Evolutionary conservation across 192 early-diverging fungal genomes (phyloP).

Genomic region (Allomyces macrogynus): DNA sequence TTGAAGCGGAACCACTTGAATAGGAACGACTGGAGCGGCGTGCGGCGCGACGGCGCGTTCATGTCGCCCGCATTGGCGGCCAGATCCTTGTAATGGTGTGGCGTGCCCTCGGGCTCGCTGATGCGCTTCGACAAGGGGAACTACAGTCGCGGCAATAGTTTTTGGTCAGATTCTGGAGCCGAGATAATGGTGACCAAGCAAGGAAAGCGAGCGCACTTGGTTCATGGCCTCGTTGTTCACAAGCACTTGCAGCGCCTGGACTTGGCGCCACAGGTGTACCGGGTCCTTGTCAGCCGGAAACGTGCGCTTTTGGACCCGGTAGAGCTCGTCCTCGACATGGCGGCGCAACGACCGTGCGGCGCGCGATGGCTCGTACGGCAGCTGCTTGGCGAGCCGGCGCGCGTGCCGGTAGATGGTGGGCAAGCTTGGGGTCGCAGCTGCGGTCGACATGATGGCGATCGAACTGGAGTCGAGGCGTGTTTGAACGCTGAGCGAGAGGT

Average conservation of each 20-base stretch:
- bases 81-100: background rate
- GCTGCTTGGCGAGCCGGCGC: background rate
- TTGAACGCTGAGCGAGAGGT: too few relatives aligned
- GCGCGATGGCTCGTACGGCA: background rate
- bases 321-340: background rate
- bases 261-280: background rate
- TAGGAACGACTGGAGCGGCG: background rate
- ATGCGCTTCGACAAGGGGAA: background rate
- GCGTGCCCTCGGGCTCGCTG: background rate
- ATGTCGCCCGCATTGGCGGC: background rate
- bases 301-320: background rate
- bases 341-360: background rate
- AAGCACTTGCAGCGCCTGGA: background rate
- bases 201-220: background rate
- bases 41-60: background rate
- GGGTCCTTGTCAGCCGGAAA: background rate
- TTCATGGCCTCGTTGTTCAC: background rate
- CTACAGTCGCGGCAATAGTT: background rate
- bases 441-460: too few relatives aligned
- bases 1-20: background rate
- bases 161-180: too few relatives aligned
- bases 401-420: background rate
- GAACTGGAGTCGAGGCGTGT: too few relatives aligned
- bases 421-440: too few relatives aligned
- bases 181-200: background rate